Percentiles rank a stretch among this genome's conserved stretches.
Conservation (phyloP, 495 filamentous ascomycete species). For the Usnea hakonensis region DNA sequence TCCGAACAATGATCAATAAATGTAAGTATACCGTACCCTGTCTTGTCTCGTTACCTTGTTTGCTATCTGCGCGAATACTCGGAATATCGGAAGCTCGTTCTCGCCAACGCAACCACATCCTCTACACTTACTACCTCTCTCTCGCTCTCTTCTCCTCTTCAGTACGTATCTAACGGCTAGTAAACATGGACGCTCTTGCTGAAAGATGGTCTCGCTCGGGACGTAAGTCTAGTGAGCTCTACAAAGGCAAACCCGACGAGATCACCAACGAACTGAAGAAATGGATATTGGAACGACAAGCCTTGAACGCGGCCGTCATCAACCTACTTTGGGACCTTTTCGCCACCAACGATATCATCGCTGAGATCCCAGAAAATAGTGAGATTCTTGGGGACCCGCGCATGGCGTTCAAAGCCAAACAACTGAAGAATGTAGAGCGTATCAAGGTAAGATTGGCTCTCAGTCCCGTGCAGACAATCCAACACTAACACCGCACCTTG, state of each 20-base stretch:
- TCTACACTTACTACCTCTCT: not conserved
- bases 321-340: not conserved
- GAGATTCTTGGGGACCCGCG: not conserved
- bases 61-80: too few species aligned
- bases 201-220: not conserved
- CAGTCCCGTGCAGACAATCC: not conserved
- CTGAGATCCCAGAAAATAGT: not conserved
- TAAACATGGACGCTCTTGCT: not conserved
- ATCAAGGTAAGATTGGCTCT: not conserved
- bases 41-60: too few species aligned
- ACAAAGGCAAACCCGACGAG: not conserved
- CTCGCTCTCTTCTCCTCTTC: not conserved
- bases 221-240: not conserved
- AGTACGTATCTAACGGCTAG: not conserved
- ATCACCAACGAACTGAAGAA: not conserved
- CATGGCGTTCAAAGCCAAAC: not conserved
- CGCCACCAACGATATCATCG: not conserved
- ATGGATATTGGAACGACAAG: not conserved
- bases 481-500: not conserved
- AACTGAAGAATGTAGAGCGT: not conserved
- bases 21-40: too few species aligned
- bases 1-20: too few species aligned
- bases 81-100: too few species aligned
- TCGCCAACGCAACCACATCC: not conserved
- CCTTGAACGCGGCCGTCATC: not conserved